A percentile compares a stretch with the other conserved stretches of the same genome.
Conservation (phyloP, 1,284 basidiomycete genomes). For the Melampsora americana region DNA sequence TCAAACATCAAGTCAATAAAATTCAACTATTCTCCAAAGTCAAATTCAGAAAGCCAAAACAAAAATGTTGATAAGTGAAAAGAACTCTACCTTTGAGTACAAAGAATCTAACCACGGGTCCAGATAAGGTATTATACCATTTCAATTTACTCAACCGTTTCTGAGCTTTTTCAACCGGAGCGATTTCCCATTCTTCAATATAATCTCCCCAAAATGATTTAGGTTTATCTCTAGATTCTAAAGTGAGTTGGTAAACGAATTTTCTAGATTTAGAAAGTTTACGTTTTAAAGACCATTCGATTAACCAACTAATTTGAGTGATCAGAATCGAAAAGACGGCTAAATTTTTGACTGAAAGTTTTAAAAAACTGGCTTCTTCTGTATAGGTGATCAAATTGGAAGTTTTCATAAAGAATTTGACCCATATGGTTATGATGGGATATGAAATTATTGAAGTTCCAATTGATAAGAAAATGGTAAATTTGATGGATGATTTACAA, state of each 20-base stretch:
- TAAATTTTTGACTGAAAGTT: constrained; percentile 55
- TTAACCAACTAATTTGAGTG: constrained; percentile 67
- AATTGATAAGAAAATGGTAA: neutral
- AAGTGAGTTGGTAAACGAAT: constrained; percentile 68
- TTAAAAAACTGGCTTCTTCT: neutral
- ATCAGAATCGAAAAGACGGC: constrained; percentile 70
- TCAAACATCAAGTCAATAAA: too few relatives aligned
- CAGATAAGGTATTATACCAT: constrained; percentile 48
- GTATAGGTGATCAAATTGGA: neutral
- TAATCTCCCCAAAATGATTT: constrained; percentile 62
- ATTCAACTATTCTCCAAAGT: too few relatives aligned
- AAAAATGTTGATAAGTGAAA: too few relatives aligned
- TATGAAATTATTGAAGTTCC: constrained; percentile 7
- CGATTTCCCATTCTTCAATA: constrained; percentile 50
- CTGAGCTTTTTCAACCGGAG: constrained; percentile 51
- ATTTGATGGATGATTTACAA: constrained; percentile 12
- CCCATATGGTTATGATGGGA: constrained; percentile 30
- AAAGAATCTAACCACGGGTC: constrained; percentile 48
- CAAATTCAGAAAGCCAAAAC: too few relatives aligned
- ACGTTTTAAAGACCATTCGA: constrained; percentile 71
- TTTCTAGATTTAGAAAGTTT: constrained; percentile 74
- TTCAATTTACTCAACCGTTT: constrained; percentile 44
- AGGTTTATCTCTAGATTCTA: constrained; percentile 71
- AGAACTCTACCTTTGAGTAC: constrained; percentile 47
- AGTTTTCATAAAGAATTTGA: constrained; percentile 14